Evolutionary conservation across 2,329 filamentous ascomycete genomes (phyloP), one percentile per base, ranked within the genome.

Genomic region (Cladophialophora psammophila): DNA sequence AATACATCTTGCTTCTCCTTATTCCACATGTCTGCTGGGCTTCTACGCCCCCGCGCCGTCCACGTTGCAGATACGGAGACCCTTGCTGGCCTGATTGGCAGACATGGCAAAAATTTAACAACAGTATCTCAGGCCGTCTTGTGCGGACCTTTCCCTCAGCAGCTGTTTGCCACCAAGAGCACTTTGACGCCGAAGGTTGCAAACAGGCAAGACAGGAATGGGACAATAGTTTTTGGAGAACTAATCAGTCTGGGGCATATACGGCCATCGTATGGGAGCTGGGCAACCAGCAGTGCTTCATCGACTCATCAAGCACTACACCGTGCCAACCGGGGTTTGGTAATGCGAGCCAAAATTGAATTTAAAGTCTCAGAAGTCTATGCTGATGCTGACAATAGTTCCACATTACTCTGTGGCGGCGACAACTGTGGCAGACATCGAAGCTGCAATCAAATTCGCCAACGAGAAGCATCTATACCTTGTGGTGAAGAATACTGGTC

Each of bases 71-170:
- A 48, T 67, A 45, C 35, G 67, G 54, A 45, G 72, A 80, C 55
- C 53, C 57, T 26, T 81, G 79, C 68, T 80, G 78, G 79, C 78
- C 78, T 3, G 72, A 73, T 0, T 54, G 57, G 1, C 36, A 69
- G 18, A 62, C 66, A 26, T 80, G 78, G 78, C 64, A 74, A 55
- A 57, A 62, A 1, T 73, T 81, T 54, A 81, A 80, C 50, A 54
- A 59, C 1, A 73, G 76, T 1, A 65, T 80, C 15, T 72, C 71
- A 0, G 79, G 79, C 13, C 75, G 74, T 42, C 72, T 80, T 0
- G 74, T 80, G n/a, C 63, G 65, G 13, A 75, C 76, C 18, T 60
- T 67, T 2, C 79, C 79, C 8, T 68, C 75, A 7, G 78, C 78
- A n/a, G 71, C 73, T 36, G 72, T 77, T 18, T 80, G 78, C 63